Evolutionary conservation across 2,329 filamentous ascomycete species (phyloP), one percentile per base, ranked within the genome.

Genomic region (Fusarium anguioides): DNA sequence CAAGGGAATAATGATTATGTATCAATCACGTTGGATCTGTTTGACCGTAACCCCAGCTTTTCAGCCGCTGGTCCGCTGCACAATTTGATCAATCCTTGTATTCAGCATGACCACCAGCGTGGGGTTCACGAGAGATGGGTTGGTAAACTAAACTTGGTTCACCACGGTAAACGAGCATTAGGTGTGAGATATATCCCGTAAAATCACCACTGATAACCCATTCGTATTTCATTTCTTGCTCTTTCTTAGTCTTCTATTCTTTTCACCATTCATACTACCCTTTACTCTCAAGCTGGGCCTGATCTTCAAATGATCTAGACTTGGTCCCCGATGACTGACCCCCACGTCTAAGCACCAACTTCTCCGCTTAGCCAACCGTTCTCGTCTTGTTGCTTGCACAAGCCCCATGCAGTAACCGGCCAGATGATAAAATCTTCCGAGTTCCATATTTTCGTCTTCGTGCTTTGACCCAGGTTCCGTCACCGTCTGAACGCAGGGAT

Each of bases 51-150:
- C 24, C 29, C 31, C 29, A 24, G 26, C 39, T 35, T 46, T 33
- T 51, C 35, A 55, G 48, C 39, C 15, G 39, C 48, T 12, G 45
- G 45, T 24, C 39, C 15, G 39, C 48, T 12, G 52, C 26, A 31
- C 31, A 39, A 20, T 26, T 31, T 23, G 24, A 20, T n/a, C 39
- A 26, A 37, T 10, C 17, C 18, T 55, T 7, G 4, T 31, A 29
- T 18, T 55, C 18, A 50, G 42, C 24, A 24, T 49, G 47, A 49
- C 47, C 35, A 40, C 20, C 7, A 11, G 9, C 51, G 35, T 49
- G 47, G 41, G 41, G 42, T 29, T 29, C 27, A 29, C 27, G 11
- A 29, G 26, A 10, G 27, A 11, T 29, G 27, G 10, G 27, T n/a
- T n/a, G n/a, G n/a, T n/a, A n/a, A n/a, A n/a, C n/a, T n/a, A n/a